Evolutionary conservation across 2,329 filamentous ascomycete species (phyloP).

Genomic region (Penicillium paneum): DNA sequence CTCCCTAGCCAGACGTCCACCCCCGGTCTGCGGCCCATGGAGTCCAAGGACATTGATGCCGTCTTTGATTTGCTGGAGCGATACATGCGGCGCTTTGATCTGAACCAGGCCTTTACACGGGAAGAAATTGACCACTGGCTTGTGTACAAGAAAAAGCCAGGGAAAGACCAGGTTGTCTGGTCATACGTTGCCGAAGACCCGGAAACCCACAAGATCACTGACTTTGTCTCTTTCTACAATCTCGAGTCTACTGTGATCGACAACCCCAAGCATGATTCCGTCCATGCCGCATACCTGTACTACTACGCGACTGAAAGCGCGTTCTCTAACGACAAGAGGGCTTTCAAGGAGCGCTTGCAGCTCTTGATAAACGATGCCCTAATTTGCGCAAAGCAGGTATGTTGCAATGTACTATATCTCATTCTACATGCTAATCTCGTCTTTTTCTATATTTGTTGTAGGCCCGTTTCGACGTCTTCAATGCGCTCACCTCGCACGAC

Average conservation of each 20-base stretch:
- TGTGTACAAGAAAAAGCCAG: conserved; percentile 62
- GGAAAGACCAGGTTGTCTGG: conserved; percentile 82
- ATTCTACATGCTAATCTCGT: not conserved
- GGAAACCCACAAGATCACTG: conserved; percentile 75
- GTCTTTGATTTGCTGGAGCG: conserved; percentile 71
- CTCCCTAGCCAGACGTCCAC: conserved; percentile 71
- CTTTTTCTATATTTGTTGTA: conserved; percentile 22
- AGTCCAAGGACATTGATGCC: conserved; percentile 70
- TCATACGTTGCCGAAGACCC: conserved; percentile 81
- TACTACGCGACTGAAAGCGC: conserved; percentile 89
- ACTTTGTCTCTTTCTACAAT: conserved; percentile 96
- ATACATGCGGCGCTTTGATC: conserved; percentile 76
- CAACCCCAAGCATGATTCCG: conserved; percentile 69
- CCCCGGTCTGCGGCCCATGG: conserved; percentile 75
- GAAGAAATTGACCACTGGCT: conserved; percentile 89
- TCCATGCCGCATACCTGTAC: conserved; percentile 92
- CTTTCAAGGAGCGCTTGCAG: conserved; percentile 77
- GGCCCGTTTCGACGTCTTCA: conserved; percentile 90
- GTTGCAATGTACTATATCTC: not conserved
- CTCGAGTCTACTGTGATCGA: conserved; percentile 91
- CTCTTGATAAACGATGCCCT: conserved; percentile 77
- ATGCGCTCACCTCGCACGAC: conserved; percentile 88
- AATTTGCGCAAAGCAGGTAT: conserved; percentile 75
- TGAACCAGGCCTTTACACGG: conserved; percentile 75
- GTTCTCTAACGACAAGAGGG: conserved; percentile 54